Conservation (phyloP, 805 yeast genomes). For the Debaryomyces prosopidis region DNA sequence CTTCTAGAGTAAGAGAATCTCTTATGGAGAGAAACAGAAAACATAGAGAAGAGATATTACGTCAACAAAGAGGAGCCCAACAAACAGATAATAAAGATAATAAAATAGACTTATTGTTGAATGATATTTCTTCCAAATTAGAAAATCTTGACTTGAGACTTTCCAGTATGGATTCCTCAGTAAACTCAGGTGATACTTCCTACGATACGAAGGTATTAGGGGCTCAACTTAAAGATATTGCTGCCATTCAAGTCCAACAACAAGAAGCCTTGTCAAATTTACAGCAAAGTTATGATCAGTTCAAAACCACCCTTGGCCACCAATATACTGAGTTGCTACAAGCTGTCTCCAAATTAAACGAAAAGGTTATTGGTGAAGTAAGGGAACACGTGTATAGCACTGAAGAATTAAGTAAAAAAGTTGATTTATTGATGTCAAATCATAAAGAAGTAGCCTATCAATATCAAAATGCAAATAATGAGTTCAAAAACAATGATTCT, state of each 20-base stretch:
- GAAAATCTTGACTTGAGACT: conserved; percentile 6
- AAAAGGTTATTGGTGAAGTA: conserved; percentile 41
- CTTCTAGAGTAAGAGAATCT: conserved; percentile 30
- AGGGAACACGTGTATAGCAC: conserved; percentile 39
- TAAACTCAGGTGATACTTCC: neutral
- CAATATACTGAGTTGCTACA: conserved; percentile 34
- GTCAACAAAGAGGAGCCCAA: conserved; percentile 2
- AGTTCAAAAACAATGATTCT: conserved; percentile 13
- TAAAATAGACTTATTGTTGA: neutral
- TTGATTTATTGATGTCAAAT: conserved; percentile 40
- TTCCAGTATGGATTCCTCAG: neutral
- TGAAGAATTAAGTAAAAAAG: conserved; percentile 34
- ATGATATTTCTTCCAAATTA: conserved; percentile 6
- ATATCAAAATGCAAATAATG: conserved; percentile 16
- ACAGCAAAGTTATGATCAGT: conserved; percentile 18
- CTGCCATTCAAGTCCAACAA: conserved; percentile 13
- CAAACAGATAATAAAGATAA: neutral
- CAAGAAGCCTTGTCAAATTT: conserved; percentile 16
- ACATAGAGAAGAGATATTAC: conserved; percentile 17
- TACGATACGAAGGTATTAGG: conserved; percentile 9
- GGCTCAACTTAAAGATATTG: conserved; percentile 16
- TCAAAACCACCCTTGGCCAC: conserved; percentile 25
- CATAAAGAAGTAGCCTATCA: conserved; percentile 38
- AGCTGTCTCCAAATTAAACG: conserved; percentile 32
- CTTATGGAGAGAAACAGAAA: conserved; percentile 36